Evolutionary conservation across 23 red algal genomes (phyloP), one percentile per base, ranked within the genome.

Genomic region (Chondrus crispus): DNA sequence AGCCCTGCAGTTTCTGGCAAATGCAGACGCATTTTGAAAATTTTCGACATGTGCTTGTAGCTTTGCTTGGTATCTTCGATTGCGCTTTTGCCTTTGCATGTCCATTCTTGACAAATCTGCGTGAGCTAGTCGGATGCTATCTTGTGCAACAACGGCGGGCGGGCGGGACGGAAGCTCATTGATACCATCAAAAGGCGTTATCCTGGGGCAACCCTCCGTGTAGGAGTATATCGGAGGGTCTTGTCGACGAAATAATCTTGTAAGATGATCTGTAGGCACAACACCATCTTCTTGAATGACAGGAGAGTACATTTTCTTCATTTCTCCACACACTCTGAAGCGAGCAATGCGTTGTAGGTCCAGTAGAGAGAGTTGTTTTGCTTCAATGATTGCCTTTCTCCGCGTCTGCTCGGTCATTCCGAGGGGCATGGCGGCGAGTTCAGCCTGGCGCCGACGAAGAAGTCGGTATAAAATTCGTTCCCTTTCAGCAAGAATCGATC

Each of bases 321-420:
- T 81, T 72, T 94, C 92, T 5, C 82, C 72, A 32, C 82, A 73
- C 6, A 94, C 92, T 41, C 92, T 66, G 20, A 43, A 54, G 43
- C 92, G 46, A 33, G 88, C 92, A 28, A 87, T 73, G 42, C 84
- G 69, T 55, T 94, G 92, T 62, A 94, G 53, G 18, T 94, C 82
- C 5, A 94, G 43, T 16, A 94, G 62, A 33, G 74, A 87, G 20
- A 94, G 68, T 33, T 87, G 71, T 44, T 94, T 94, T 29, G 72
- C 68, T 46, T 94, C 92, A 46, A 94, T 94, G 7, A 94, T 88
- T 33, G 92, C 92, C 42, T 84, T 92, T 24, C 89, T 70, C 58
- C 89, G 55, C 74, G 79, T 84, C 58, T 84, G 77, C 33, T 92
- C 89, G 3, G 89, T 82, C 64, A 92, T 75, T 26, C 48, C 89